These are phyloP conservation scores for Scortechinia acanthostroma DNA, from an alignment of 2,329 filamentous ascomycete species.

Conservation along the genomic window DNA sequence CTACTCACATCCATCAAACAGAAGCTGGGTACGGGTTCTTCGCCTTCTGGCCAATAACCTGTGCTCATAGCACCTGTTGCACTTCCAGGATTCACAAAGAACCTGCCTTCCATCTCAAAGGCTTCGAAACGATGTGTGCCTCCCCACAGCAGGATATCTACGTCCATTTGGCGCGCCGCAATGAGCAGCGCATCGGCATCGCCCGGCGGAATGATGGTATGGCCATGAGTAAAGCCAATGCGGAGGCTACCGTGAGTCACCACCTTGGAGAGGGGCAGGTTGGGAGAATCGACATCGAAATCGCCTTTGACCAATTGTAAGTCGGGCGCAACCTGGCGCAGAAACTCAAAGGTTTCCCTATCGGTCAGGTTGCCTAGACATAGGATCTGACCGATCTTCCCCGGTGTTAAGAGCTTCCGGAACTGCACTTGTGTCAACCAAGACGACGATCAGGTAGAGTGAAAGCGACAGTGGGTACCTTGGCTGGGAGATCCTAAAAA, in stretches of 20 bases:
- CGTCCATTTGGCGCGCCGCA: conserved; percentile 65
- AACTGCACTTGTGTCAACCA: conserved; percentile 18
- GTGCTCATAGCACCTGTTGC: conserved; percentile 60
- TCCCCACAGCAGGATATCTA: conserved; percentile 63
- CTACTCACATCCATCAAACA: conserved; percentile 68
- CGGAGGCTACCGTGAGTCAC: conserved; percentile 63
- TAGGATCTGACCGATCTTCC: conserved; percentile 48
- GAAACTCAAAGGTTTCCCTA: conserved; percentile 46
- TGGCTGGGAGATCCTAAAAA: conserved; percentile 1
- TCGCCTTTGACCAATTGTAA: conserved; percentile 66
- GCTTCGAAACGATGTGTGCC: conserved; percentile 66
- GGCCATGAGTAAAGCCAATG: conserved; percentile 66
- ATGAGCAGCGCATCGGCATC: conserved; percentile 63
- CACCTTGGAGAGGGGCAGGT: conserved; percentile 59
- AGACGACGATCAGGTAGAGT: neutral
- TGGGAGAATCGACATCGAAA: conserved; percentile 62
- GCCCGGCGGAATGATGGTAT: conserved; percentile 63
- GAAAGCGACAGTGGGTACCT: neutral
- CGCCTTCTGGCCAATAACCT: conserved; percentile 45
- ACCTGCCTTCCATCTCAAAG: conserved; percentile 66
- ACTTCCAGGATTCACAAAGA: conserved; percentile 65
- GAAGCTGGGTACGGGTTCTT: conserved; percentile 57
- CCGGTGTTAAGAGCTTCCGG: conserved; percentile 48
- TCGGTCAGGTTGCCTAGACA: conserved; percentile 51
- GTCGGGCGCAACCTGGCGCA: conserved; percentile 46